Evolutionary conservation across 2,329 filamentous ascomycete genomes (phyloP), one percentile per base, ranked within the genome.

Genomic region (Aureobasidium sp.): DNA sequence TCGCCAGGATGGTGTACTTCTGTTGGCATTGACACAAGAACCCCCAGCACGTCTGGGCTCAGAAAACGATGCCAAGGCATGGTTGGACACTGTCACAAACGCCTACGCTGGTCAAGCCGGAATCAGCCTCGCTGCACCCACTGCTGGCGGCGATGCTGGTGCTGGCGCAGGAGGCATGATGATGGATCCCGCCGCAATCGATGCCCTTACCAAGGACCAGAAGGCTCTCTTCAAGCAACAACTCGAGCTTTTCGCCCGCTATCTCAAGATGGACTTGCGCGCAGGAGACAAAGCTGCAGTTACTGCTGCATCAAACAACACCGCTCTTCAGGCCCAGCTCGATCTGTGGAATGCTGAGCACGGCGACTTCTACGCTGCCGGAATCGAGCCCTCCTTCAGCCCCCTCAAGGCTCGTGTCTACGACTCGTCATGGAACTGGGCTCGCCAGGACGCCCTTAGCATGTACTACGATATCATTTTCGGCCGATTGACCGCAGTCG

Each of bases 401-500:
- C 77, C 88, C 4, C 81, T 97, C 58, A 98, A 98, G 71, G 93
- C 93, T 27, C 86, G 93, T 66, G 84, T 93, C 8, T 98, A 98
- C 73, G 93, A 98, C 70, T 97, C 93, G 0, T 94, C 90, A 0
- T 98, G 93, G 93, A 98, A 98, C 71, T 98, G 93, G 93, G 93
- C 90, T 57, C 86, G 93, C 49, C 93, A 98, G 69, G 93, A 98
- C 70, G 93, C 91, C 24, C 81, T 98, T 51, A 93, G 80, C 75
- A 98, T 98, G 91, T 98, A 93, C 77, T 98, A 90, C 73, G 93
- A 98, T 66, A 94, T 98, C 66, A 96, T 98, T 66, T 98, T 98
- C 64, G 93, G 93, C 55, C 84, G 93, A 57, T 82, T 98, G 51
- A 83, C 93, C 75, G 88, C 85, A 45, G 87, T 98, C 35, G 93